Percentiles rank a stretch among this genome's conserved stretches.
Conservation (phyloP, 768 basidiomycete genomes). For the Daedaleopsis nitida region DNA sequence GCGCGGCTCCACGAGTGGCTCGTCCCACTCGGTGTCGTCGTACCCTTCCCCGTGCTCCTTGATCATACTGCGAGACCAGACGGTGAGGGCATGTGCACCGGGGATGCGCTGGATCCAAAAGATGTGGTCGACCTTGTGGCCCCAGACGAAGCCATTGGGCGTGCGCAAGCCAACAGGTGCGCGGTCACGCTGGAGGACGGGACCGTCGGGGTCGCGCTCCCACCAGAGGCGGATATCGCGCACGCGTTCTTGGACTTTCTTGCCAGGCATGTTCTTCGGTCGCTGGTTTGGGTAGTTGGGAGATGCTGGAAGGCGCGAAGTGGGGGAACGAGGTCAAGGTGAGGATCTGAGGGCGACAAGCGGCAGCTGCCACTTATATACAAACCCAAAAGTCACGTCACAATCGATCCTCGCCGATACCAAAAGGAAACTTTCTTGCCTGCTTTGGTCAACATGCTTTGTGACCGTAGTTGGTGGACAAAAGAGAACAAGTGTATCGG, state of each 20-base stretch:
- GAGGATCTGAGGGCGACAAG: neutral
- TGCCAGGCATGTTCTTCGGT: neutral
- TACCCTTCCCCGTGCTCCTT: slow-evolving; percentile 34
- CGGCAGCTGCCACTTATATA: neutral
- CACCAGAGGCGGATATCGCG: slow-evolving; percentile 19
- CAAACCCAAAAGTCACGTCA: neutral
- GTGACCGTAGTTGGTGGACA: neutral
- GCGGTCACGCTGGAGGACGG: slow-evolving; percentile 8
- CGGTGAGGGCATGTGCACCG: slow-evolving; percentile 26
- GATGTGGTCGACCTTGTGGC: slow-evolving; percentile 11
- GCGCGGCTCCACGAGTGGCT: slow-evolving; percentile 24
- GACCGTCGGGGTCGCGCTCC: slow-evolving; percentile 22
- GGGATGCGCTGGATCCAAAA: slow-evolving; percentile 17
- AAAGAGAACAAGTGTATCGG: no score
- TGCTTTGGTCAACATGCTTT: neutral
- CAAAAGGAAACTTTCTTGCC: neutral
- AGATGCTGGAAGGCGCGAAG: neutral
- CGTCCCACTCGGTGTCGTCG: slow-evolving; percentile 20
- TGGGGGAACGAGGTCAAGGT: neutral
- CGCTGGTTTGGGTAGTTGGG: neutral
- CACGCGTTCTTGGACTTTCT: neutral
- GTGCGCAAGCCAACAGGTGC: slow-evolving; percentile 20
- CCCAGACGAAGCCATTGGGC: slow-evolving; percentile 22
- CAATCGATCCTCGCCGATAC: neutral
- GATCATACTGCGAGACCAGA: slow-evolving; percentile 40